Conservation (phyloP, 2,329 filamentous ascomycete species). For the Aureobasidium musti region DNA sequence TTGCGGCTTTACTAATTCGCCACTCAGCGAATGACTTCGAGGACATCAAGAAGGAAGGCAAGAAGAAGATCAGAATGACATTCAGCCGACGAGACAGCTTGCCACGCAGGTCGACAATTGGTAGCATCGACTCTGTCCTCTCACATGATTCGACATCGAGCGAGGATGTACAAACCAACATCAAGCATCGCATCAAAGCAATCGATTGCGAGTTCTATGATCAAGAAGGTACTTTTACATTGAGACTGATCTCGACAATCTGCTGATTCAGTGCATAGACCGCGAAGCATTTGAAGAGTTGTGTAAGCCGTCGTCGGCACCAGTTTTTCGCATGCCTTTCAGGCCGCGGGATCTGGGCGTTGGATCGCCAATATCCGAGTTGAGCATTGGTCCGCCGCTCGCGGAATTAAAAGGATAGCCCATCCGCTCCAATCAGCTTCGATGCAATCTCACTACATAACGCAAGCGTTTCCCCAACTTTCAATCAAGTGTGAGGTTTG, state of each 20-base stretch:
- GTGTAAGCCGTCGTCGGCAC: slow-evolving; percentile 8
- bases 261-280: background rate
- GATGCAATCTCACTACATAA: background rate
- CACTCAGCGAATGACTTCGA: background rate
- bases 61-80: background rate
- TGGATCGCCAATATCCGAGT: background rate
- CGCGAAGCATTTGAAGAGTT: slow-evolving; percentile 1
- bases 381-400: background rate
- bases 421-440: background rate
- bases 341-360: slow-evolving; percentile 3
- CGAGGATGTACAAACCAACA: background rate
- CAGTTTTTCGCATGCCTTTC: background rate
- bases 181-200: slow-evolving; percentile 13
- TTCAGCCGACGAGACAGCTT: background rate
- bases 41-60: slow-evolving; percentile 1
- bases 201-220: slow-evolving; percentile 16
- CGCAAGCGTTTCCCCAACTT: too few species aligned
- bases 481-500: too few species aligned
- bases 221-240: background rate
- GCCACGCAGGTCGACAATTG: slow-evolving; percentile 4
- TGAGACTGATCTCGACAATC: too few species aligned
- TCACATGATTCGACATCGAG: slow-evolving; percentile 3
- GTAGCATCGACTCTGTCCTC: slow-evolving; percentile 1
- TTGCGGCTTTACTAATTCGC: background rate
- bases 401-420: background rate